Percentiles rank a stretch among this genome's conserved stretches.
Conservation (phyloP, 2,329 filamentous ascomycete genomes). For the Alternaria infectoria region DNA sequence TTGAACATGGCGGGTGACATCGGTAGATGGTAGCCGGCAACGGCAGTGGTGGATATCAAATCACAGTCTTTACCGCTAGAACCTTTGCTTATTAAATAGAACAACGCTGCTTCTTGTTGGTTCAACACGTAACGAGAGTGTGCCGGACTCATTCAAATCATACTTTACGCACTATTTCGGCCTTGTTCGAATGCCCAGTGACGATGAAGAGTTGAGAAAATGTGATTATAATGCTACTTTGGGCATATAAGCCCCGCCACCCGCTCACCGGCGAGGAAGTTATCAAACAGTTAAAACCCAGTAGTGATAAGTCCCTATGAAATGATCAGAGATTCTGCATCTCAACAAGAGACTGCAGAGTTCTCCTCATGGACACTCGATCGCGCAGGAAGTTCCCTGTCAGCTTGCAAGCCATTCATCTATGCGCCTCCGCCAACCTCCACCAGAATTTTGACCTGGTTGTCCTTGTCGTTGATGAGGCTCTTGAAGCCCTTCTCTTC, state of each 20-base stretch:
- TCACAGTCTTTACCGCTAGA: neutral
- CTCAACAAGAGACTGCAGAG: neutral
- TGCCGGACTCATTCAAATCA: neutral
- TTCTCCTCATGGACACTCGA: neutral
- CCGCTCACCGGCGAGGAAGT: neutral
- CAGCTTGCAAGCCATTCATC: neutral
- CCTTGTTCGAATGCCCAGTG: neutral
- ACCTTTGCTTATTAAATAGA: neutral
- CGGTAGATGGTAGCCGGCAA: neutral
- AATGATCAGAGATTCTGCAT: neutral
- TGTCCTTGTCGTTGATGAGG: slow-evolving; percentile 57
- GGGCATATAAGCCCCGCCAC: neutral
- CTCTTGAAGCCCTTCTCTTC: slow-evolving; percentile 56
- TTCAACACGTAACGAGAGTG: neutral
- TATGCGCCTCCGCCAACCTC: slow-evolving; percentile 39
- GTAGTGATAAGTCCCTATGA: neutral
- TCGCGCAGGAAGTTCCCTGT: neutral
- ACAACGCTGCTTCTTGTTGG: neutral
- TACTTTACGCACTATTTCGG: no score
- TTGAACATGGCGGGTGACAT: neutral
- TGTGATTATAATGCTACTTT: neutral
- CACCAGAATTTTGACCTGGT: slow-evolving; percentile 58
- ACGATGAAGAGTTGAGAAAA: neutral
- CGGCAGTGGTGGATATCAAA: neutral
- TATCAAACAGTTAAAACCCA: neutral